Percentiles rank a stretch among this genome's conserved stretches.
Evolutionary conservation across 2,329 filamentous ascomycete species (phyloP).

Genomic region (Neonectria sp.): DNA sequence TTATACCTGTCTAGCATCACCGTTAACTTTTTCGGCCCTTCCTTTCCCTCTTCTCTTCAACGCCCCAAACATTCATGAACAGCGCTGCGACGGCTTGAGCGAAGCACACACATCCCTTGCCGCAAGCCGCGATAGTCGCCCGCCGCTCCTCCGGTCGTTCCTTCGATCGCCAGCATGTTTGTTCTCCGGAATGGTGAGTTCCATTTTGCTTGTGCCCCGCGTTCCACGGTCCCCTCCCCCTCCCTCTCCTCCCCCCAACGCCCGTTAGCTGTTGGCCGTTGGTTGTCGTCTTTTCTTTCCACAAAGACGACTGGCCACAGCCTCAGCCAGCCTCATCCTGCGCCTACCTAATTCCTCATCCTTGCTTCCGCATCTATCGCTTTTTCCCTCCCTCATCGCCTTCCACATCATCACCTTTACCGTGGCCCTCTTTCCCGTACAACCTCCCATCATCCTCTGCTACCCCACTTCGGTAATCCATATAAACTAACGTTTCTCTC

Average conservation of each 20-base stretch:
- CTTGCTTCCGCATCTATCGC: constrained; percentile 8
- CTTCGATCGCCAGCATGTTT: constrained; percentile 52
- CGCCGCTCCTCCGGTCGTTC: constrained; percentile 12
- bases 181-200: constrained; percentile 57
- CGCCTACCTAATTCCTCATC: neutral
- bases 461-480: neutral
- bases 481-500: constrained; percentile 30
- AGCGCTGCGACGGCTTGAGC: constrained; percentile 19
- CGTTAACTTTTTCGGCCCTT: constrained; percentile 33
- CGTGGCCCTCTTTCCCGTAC: constrained; percentile 2
- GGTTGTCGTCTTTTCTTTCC: neutral
- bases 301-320: constrained; percentile 8
- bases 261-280: neutral
- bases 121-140: constrained; percentile 6
- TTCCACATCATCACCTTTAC: neutral
- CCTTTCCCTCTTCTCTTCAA: constrained; percentile 18
- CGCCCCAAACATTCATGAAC: constrained; percentile 7
- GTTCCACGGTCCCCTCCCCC: constrained; percentile 14
- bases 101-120: constrained; percentile 4
- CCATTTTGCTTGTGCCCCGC: constrained; percentile 30
- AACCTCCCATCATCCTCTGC: constrained; percentile 20
- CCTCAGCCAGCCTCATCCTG: constrained; percentile 1
- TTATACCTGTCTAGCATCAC: constrained; percentile 36
- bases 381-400: constrained; percentile 1
- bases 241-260: neutral